Evolutionary conservation across 2,329 filamentous ascomycete genomes (phyloP).

Genomic region (Talaromyces sp.): DNA sequence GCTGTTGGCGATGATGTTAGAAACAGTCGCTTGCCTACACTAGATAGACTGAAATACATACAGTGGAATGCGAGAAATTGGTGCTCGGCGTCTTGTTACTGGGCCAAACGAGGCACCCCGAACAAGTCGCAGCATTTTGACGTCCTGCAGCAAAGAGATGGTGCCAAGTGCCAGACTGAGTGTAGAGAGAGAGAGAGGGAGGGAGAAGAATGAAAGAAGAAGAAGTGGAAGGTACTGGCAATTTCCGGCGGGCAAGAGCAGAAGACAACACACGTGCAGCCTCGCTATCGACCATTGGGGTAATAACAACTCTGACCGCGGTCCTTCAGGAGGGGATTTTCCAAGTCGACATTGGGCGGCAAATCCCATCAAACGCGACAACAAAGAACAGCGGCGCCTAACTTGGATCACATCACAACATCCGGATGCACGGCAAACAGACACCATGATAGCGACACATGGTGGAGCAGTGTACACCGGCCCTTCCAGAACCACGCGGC

Average conservation of each 20-base stretch:
- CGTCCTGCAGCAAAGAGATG: background rate
- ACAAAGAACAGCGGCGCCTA: background rate
- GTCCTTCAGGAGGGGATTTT: background rate
- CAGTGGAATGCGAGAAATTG: background rate
- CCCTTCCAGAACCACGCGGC: background rate
- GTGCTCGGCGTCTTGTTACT: background rate
- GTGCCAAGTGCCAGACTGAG: background rate
- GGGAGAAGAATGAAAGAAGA: background rate
- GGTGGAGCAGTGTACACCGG: background rate
- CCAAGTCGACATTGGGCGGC: background rate
- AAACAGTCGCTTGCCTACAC: background rate
- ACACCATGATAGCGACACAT: background rate
- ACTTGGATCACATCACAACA: background rate
- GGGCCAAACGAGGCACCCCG: background rate
- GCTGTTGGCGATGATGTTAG: background rate
- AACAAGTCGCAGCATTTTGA: background rate
- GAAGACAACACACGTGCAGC: background rate
- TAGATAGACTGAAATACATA: background rate
- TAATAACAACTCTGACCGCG: background rate
- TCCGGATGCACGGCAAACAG: background rate
- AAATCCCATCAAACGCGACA: background rate
- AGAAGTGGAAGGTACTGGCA: background rate
- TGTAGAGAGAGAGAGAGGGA: background rate
- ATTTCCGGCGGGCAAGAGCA: background rate
- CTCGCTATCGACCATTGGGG: background rate